A percentile compares a stretch with the other conserved stretches of the same genome.
These are phyloP conservation scores for Adansonia madagascariensis DNA, from an alignment of 441 rosid genomes.

Conservation along the genomic window DNA sequence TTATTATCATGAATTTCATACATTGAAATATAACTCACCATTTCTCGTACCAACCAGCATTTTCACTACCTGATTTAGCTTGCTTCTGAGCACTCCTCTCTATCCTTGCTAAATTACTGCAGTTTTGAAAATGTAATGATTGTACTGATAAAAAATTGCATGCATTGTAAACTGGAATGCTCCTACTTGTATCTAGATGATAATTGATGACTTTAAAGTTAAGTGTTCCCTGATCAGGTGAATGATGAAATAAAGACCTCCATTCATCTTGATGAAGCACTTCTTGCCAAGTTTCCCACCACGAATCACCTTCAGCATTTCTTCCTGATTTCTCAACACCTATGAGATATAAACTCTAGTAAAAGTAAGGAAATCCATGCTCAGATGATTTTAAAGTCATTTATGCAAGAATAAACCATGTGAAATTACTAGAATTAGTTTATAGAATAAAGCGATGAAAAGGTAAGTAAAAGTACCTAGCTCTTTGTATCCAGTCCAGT, in stretches of 20 bases:
- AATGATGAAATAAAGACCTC: constrained; percentile 60
- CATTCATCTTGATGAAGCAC: constrained; percentile 96
- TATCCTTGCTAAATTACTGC: constrained; percentile 92
- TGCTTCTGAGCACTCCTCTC: constrained; percentile 99
- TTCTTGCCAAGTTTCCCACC: constrained; percentile 99
- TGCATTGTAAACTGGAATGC: constrained; percentile 15
- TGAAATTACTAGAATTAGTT: constrained; percentile 14
- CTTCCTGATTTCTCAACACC: constrained; percentile 98
- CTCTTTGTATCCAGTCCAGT: constrained; percentile 99
- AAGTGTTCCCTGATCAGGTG: constrained; percentile 18
- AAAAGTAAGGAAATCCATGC: constrained; percentile 17
- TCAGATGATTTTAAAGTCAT: not conserved
- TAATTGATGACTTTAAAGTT: constrained; percentile 13
- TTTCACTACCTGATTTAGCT: constrained; percentile 93
- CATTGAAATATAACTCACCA: constrained; percentile 59
- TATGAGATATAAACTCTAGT: constrained; percentile 37
- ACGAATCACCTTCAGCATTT: constrained; percentile 93
- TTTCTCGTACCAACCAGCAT: constrained; percentile 99
- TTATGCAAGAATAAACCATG: not conserved
- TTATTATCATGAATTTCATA: constrained; percentile 12
- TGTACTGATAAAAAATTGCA: constrained; percentile 14
- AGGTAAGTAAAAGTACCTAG: constrained; percentile 62
- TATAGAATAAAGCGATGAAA: constrained; percentile 19
- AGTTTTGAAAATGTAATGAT: constrained; percentile 28
- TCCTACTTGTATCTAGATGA: not conserved